These are phyloP conservation scores for Glutinoglossum americanum DNA, from an alignment of 495 filamentous ascomycete species.

Conservation along the genomic window DNA sequence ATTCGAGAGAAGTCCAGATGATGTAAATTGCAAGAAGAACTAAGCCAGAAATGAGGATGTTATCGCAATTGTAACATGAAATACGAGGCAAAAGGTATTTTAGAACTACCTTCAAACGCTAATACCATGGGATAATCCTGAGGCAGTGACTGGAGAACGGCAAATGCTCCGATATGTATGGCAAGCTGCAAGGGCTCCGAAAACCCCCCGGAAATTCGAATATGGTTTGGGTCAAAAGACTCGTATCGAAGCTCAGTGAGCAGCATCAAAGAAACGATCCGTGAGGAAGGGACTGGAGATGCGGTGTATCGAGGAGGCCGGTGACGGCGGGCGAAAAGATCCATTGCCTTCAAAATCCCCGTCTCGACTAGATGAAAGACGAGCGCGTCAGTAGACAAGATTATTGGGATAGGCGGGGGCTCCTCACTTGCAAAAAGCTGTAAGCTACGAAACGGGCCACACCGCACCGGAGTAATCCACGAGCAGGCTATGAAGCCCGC, in stretches of 20 bases:
- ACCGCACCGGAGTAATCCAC: slow-evolving; percentile 11
- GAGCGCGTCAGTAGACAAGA: background rate
- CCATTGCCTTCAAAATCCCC: slow-evolving; percentile 18
- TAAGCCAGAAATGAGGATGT: background rate
- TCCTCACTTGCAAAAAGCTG: slow-evolving; percentile 14
- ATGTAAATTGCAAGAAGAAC: slow-evolving; percentile 19
- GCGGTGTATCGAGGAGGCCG: slow-evolving; percentile 12
- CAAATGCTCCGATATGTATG: slow-evolving; percentile 14
- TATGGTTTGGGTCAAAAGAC: slow-evolving; percentile 19
- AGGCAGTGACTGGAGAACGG: slow-evolving; percentile 14
- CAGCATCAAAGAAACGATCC: slow-evolving; percentile 11
- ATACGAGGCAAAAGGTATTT: background rate
- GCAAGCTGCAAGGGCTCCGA: slow-evolving; percentile 12
- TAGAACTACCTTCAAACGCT: slow-evolving; percentile 10
- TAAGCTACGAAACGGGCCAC: slow-evolving; percentile 10
- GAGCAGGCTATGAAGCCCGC: background rate
- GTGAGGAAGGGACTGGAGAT: slow-evolving; percentile 10
- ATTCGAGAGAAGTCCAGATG: slow-evolving; percentile 18
- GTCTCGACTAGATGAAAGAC: slow-evolving; percentile 11
- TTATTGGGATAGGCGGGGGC: background rate
- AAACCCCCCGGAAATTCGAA: slow-evolving; percentile 11
- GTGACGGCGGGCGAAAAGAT: slow-evolving; percentile 14
- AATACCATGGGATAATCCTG: slow-evolving; percentile 13
- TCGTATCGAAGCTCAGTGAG: slow-evolving; percentile 20
- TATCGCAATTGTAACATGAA: background rate